Evolutionary conservation across 176 grass and related monocot species (phyloP).

Genomic region (Cenchrus fungigraminus): DNA sequence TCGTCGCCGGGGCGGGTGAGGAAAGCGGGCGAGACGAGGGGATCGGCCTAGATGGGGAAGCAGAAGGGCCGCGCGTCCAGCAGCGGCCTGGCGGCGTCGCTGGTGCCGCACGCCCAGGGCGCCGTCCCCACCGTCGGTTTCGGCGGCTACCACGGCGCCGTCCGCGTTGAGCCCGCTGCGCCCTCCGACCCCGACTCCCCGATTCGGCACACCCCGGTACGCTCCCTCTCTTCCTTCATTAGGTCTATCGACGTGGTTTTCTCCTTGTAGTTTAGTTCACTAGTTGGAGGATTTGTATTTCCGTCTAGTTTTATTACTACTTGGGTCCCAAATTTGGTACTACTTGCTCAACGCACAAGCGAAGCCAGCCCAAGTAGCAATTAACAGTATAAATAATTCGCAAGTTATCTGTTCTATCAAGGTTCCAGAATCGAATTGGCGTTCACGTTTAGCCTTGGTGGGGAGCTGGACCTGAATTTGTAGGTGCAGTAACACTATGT

Average conservation of each 20-base stretch:
- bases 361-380: background rate
- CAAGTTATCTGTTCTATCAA: background rate
- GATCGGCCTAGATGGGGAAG: slow-evolving; percentile 58
- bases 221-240: background rate
- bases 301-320: background rate
- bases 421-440: background rate
- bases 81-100: slow-evolving; percentile 84
- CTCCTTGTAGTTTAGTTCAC: background rate
- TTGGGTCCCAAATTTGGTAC: background rate
- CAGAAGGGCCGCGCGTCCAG: slow-evolving; percentile 76
- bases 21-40: background rate
- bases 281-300: background rate
- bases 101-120: slow-evolving; percentile 54
- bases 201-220: slow-evolving; percentile 41
- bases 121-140: slow-evolving; percentile 67
- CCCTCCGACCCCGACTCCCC: slow-evolving; percentile 53
- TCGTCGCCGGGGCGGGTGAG: background rate
- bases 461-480: background rate
- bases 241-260: background rate
- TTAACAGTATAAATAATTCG: background rate
- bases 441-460: background rate
- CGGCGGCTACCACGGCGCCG: slow-evolving; percentile 87
- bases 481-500: background rate
- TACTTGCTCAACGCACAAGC: background rate
- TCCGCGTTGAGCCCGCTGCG: slow-evolving; percentile 65